Evolutionary conservation across 106 monocot species (phyloP).

Genomic region (Agapanthus africanus): DNA sequence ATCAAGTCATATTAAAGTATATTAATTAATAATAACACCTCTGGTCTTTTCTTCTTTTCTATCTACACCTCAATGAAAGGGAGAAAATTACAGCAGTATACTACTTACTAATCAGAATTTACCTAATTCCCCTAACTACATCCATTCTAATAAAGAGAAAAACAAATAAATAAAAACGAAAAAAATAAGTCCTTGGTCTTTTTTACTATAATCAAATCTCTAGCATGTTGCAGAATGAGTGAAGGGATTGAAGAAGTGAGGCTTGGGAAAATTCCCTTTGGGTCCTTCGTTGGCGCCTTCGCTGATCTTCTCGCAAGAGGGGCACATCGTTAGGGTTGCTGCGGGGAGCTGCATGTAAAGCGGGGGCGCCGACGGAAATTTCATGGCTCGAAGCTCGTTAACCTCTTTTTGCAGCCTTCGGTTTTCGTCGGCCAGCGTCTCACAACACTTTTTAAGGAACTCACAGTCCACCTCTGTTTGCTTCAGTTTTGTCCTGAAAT

Average conservation of each 20-base stretch:
- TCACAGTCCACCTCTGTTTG: slow-evolving; percentile 37
- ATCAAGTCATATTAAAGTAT: too few relatives aligned
- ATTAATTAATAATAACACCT: too few relatives aligned
- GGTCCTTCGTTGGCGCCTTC: slow-evolving; percentile 1
- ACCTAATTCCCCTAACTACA: too few relatives aligned
- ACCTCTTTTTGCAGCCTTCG: slow-evolving; percentile 38
- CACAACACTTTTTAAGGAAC: slow-evolving; percentile 31
- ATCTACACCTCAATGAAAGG: too few relatives aligned
- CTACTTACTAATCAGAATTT: too few relatives aligned
- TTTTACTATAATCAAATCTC: too few relatives aligned
- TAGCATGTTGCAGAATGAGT: background rate
- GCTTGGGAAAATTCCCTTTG: background rate
- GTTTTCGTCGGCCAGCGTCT: slow-evolving; percentile 40
- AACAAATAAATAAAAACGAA: too few relatives aligned
- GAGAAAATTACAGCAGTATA: too few relatives aligned
- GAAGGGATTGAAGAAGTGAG: background rate
- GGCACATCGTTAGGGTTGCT: slow-evolving; percentile 47
- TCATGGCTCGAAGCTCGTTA: slow-evolving; percentile 42
- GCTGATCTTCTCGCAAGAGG: slow-evolving; percentile 41
- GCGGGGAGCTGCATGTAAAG: slow-evolving; percentile 54
- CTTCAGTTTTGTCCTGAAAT: slow-evolving; percentile 25
- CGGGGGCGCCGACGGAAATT: slow-evolving; percentile 24
- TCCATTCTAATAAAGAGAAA: too few relatives aligned
- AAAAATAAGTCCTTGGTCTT: too few relatives aligned
- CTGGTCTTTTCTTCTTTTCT: too few relatives aligned